phyloP scores from a whole-genome alignment of 2,329 filamentous ascomycete genomes.

The Sclerotinia subarctica region DNA sequence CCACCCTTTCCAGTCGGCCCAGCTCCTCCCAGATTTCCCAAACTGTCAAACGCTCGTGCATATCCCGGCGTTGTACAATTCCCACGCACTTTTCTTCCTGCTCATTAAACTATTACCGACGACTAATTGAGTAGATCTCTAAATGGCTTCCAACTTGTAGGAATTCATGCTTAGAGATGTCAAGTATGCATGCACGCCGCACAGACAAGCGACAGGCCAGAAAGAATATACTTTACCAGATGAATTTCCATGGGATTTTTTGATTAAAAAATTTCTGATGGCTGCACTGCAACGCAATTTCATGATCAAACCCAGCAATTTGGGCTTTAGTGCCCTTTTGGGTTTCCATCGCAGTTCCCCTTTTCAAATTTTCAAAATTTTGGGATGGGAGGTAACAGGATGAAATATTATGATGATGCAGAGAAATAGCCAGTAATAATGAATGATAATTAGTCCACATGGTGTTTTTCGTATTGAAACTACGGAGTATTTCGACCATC shows the following conservation, averaged over 20 bases:
- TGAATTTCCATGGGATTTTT: background rate
- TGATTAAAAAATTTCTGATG: conserved; percentile 1
- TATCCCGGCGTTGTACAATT: conserved; percentile 11
- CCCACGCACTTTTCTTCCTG: background rate
- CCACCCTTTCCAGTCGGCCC: background rate
- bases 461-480: background rate
- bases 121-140: background rate
- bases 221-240: background rate
- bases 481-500: too few relatives aligned
- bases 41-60: conserved; percentile 18
- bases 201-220: background rate
- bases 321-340: conserved; percentile 8
- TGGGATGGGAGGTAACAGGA: background rate
- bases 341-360: background rate
- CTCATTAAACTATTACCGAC: background rate
- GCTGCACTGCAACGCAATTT: conserved; percentile 11
- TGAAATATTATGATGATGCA: background rate
- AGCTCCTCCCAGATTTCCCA: conserved; percentile 13
- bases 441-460: background rate
- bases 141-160: background rate
- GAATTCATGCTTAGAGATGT: background rate
- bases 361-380: background rate
- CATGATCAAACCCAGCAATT: conserved; percentile 17
- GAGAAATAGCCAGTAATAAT: background rate
- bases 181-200: conserved; percentile 7